Base-by-base conservation (phyloP, 306 rosid genomes). In the Ochetophila trinervis region DNA sequence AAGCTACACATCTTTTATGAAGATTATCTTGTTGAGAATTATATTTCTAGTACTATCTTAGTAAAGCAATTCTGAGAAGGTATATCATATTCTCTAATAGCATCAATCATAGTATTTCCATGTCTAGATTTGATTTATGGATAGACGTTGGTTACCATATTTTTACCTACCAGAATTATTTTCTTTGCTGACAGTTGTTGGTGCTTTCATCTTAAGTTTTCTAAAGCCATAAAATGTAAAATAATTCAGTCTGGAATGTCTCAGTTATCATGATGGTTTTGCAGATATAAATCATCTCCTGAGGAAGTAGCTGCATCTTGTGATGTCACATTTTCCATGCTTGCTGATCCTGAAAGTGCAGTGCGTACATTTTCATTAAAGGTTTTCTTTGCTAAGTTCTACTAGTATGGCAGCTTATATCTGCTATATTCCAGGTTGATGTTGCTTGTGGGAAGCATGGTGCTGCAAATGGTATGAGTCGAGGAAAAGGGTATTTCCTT, bases 301-400 rank as follows among this genome's bases (percentile, higher is more conserved):
- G 86, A 75, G 67, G 94, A 90, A 86, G 99, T 93, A 65, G 84
- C 94, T 5, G 95, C 93, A 54, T 87, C 94, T 76, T 93, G 99
- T 23, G 96, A 93, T 69, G 80, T 93, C 82, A 93, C 96, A 37
- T 93, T 93, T 75, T 91, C 99, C 53, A 93, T 93, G 97, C 99
- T 93, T 69, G 96, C 99, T 11, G 97, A 89, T 80, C 99, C 99
- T 55, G 83, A 86, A 62, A 87, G 88, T 83, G 99, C 99, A 51
- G 97, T 93, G 82, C 62, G 97, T 87, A 76, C 76, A 70, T 78
- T 74, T 70, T 68, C 37, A 24, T 34, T 5, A 63, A 48, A 7
- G 16, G 11, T 22, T 57, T 56, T 69, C 6, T 6, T 45, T 44
- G n/a, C 42, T 72, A 18, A 36, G 45, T 69, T 50, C 20, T 11